Evolutionary conservation across 768 basidiomycete genomes (phyloP), one percentile per base, ranked within the genome.

Genomic region (Dacryopinax spathularia): DNA sequence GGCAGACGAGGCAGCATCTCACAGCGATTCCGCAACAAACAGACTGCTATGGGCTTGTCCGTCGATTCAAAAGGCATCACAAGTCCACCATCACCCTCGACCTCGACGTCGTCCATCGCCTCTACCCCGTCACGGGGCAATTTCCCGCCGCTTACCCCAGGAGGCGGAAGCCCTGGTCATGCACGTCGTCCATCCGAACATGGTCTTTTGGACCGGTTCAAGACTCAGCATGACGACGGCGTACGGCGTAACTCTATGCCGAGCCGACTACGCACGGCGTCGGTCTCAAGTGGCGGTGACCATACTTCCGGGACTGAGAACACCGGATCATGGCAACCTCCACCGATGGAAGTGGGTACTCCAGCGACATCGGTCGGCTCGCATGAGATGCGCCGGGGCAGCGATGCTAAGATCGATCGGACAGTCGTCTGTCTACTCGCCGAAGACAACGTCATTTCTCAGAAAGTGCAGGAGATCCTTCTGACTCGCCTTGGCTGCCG

Each of bases 401-500:
- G 64, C 2, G 89, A 91, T 71, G 84, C 82, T n/a, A 56, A 56
- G 13, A 81, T 74, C 64, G 92, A 94, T 72, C 84, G 91, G 37
- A 86, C 87, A n/a, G 86, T 98, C 62, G 96, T 93, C 37, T 93
- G 91, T 70, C 74, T 99, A 29, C 80, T 99, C 34, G 96, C 95
- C 0, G 96, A 98, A 73, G 93, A 98, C 69, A 98, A 99, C 70
- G 96, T 96, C 1, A 97, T 98, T 67, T 95, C 93, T 0, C 89
- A 90, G 33, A 97, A 98, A 78, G 97, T 99, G 60, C 86, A 97
- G 60, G 93, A 97, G 74, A 98, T 94, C 1, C 75, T 98, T 44
- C 82, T 99, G 56, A 88, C 91, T 65, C 86, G 94, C 34, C 82
- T 98, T 65, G 96, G 96, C 1, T 98, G 95, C 73, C 87, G 94